These are phyloP conservation scores for Barnettozyma pratensis DNA, from an alignment of 805 yeast species.

Conservation along the genomic window DNA sequence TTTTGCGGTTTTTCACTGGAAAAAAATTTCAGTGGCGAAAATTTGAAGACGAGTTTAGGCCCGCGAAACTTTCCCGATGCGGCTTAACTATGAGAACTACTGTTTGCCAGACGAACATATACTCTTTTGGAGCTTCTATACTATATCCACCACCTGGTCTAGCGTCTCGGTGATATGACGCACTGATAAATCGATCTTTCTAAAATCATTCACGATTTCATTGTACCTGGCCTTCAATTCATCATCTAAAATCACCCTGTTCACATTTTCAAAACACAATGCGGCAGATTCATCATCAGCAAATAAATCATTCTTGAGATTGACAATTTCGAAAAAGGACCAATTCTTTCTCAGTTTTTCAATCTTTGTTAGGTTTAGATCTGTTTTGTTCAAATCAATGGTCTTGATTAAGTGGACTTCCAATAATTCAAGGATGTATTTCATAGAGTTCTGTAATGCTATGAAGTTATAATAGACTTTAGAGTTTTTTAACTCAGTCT, in stretches of 20 bases:
- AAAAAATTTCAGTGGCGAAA: not conserved
- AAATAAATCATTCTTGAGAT: constrained; percentile 17
- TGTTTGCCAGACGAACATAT: not conserved
- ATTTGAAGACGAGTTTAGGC: not conserved
- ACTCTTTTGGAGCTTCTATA: not conserved
- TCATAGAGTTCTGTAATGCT: constrained; percentile 33
- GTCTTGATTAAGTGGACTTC: constrained; percentile 11
- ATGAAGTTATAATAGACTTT: constrained; percentile 30
- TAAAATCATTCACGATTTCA: constrained; percentile 11
- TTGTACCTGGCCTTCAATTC: constrained; percentile 11
- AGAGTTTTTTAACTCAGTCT: constrained; percentile 18
- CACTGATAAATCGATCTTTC: not conserved
- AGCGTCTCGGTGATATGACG: constrained; percentile 2
- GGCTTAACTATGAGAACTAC: too few species aligned
- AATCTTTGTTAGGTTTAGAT: constrained; percentile 22
- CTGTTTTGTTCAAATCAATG: constrained; percentile 23
- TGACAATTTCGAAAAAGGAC: constrained; percentile 36
- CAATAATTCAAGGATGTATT: constrained; percentile 26
- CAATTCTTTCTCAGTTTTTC: constrained; percentile 32
- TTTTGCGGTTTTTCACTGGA: not conserved
- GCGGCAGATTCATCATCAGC: constrained; percentile 6
- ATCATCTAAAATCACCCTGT: constrained; percentile 19
- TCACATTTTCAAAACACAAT: constrained; percentile 9
- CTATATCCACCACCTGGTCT: constrained; percentile 6
- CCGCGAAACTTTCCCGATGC: not conserved